Evolutionary conservation across 106 monocot genomes (phyloP).

Genomic region (Ottelia alismoides): DNA sequence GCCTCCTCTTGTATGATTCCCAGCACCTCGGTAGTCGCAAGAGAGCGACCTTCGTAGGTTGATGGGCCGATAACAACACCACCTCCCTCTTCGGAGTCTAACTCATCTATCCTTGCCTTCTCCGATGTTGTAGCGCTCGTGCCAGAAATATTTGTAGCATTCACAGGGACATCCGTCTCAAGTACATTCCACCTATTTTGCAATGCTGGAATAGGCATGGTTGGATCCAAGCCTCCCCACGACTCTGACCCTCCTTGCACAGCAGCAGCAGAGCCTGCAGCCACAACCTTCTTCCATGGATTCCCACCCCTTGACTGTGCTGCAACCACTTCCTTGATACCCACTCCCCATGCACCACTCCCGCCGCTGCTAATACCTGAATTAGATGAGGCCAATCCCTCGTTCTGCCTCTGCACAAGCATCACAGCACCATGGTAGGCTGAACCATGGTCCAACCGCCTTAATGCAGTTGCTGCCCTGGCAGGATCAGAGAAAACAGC

Average conservation of each 20-base stretch:
- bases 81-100: neutral
- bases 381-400: too few relatives aligned
- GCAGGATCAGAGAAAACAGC: slow-evolving; percentile 78
- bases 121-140: slow-evolving; percentile 2
- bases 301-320: slow-evolving; percentile 19
- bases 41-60: neutral
- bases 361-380: slow-evolving; percentile 15
- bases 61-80: neutral
- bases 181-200: slow-evolving; percentile 69
- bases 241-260: too few relatives aligned
- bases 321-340: slow-evolving; percentile 13
- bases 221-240: slow-evolving; percentile 26
- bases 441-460: slow-evolving; percentile 71
- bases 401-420: slow-evolving; percentile 17
- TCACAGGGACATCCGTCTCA: slow-evolving; percentile 14
- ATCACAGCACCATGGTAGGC: slow-evolving; percentile 69
- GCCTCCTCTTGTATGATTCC: slow-evolving; percentile 16
- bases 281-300: slow-evolving; percentile 63
- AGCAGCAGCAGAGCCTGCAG: neutral
- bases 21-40: neutral
- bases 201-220: slow-evolving; percentile 20
- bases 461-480: slow-evolving; percentile 84
- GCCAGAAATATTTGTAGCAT: neutral
- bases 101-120: neutral
- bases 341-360: slow-evolving; percentile 31